phyloP scores from a whole-genome alignment of 2,329 filamentous ascomycete species.

The Claviceps humidiphila region DNA sequence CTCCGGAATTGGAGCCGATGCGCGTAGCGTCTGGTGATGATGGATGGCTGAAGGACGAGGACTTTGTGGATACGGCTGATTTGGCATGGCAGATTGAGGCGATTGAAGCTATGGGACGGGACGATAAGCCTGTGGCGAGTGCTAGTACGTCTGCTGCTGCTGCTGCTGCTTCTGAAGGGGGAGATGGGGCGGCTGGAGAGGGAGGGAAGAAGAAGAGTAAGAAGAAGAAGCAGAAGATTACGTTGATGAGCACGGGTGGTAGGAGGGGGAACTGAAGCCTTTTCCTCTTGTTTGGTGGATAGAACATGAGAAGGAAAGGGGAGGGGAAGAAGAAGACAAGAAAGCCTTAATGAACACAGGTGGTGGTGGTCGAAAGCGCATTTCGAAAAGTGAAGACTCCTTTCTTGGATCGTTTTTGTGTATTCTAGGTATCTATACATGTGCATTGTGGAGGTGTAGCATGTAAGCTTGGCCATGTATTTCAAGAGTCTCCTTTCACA shows the following conservation, averaged over 20 bases:
- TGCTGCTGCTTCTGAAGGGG: conserved; percentile 3
- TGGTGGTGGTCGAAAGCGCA: too few relatives aligned
- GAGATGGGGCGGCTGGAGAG: conserved; percentile 14
- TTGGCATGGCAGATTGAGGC: conserved; percentile 46
- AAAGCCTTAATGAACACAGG: too few relatives aligned
- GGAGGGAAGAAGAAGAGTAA: conserved; percentile 41
- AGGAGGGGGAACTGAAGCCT: conserved; percentile 27
- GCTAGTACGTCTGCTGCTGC: conserved; percentile 5
- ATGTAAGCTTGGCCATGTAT: too few relatives aligned
- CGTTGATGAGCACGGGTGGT: conserved; percentile 56
- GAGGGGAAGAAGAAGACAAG: too few relatives aligned
- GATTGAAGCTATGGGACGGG: conserved; percentile 26
- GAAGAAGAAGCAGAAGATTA: conserved; percentile 63
- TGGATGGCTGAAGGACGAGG: conserved; percentile 76
- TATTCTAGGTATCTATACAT: too few relatives aligned
- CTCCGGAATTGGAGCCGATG: conserved; percentile 37
- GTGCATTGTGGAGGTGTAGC: too few relatives aligned
- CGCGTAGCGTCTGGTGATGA: conserved; percentile 40
- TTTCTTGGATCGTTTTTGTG: too few relatives aligned
- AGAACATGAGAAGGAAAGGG: too few relatives aligned
- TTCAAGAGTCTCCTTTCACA: too few relatives aligned
- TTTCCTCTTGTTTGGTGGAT: background rate
- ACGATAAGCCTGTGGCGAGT: conserved; percentile 8
- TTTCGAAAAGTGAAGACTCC: too few relatives aligned
- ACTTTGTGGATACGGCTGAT: conserved; percentile 52